Conservation (phyloP, 2,329 filamentous ascomycete species). For the Colletotrichum lindemuthianum region DNA sequence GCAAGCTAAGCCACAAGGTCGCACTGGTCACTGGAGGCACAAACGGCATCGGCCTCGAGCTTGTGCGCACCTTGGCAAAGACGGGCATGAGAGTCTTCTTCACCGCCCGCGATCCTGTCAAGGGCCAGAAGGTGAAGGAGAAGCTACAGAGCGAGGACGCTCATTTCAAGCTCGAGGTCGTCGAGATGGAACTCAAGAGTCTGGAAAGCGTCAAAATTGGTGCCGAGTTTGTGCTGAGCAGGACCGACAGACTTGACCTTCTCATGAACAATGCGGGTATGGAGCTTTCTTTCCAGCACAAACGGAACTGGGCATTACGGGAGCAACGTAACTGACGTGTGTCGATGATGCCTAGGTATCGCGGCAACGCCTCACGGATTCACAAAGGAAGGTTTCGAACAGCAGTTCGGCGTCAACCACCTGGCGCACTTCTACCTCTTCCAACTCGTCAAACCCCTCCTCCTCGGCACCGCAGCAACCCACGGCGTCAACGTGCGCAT, state of each 20-base stretch:
- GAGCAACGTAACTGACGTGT: too few species aligned
- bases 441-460: constrained; percentile 55
- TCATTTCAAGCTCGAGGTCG: constrained; percentile 43
- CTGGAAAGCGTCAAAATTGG: constrained; percentile 45
- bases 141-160: constrained; percentile 4
- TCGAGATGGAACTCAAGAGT: constrained; percentile 45
- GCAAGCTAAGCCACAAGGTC: constrained; percentile 47
- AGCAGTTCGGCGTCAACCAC: constrained; percentile 63
- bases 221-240: constrained; percentile 36
- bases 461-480: constrained; percentile 51
- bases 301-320: too few species aligned
- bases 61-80: constrained; percentile 50
- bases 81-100: constrained; percentile 57
- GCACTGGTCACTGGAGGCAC: constrained; percentile 54
- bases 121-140: constrained; percentile 36
- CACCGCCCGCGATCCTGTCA: constrained; percentile 51
- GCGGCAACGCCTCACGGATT: constrained; percentile 30
- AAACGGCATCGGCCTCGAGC: constrained; percentile 54
- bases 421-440: constrained; percentile 64
- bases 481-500: constrained; percentile 54
- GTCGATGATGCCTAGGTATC: constrained; percentile 28
- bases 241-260: constrained; percentile 39
- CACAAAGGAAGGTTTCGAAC: constrained; percentile 40
- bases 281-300: too few species aligned
- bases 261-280: constrained; percentile 56